A percentile compares a stretch with the other conserved stretches of the same genome.
Conservation (phyloP, 352 stramenopile genomes). For the Pythium periplocum region DNA sequence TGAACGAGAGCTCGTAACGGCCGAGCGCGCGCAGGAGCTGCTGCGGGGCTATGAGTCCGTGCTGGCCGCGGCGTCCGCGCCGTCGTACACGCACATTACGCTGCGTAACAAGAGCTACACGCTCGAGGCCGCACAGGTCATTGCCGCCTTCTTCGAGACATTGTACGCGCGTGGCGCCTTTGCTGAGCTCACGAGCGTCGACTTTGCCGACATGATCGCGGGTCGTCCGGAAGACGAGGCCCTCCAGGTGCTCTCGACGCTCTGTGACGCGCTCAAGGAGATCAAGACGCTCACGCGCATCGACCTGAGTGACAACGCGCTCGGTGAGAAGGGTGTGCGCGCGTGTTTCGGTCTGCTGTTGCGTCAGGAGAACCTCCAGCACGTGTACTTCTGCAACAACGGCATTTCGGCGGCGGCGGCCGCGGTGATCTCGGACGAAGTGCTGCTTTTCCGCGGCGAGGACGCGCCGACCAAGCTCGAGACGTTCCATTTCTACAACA, state of each 20-base stretch:
- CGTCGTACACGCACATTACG: constrained; percentile 72
- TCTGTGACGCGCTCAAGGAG: constrained; percentile 62
- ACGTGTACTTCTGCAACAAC: constrained; percentile 94
- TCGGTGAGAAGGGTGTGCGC: constrained; percentile 92
- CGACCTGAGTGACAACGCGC: constrained; percentile 93
- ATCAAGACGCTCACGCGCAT: constrained; percentile 79
- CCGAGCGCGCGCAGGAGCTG: constrained; percentile 61
- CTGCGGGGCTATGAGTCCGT: constrained; percentile 38
- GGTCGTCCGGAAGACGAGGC: constrained; percentile 76
- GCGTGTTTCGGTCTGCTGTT: constrained; percentile 87
- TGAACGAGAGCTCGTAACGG: constrained; percentile 77
- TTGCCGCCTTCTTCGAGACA: constrained; percentile 62
- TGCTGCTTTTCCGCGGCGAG: constrained; percentile 74
- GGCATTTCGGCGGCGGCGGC: constrained; percentile 89
- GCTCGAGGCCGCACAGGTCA: constrained; percentile 63
- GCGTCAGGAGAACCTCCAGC: constrained; percentile 64
- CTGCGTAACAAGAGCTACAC: constrained; percentile 89
- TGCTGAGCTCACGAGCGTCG: constrained; percentile 54
- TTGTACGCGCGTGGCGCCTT: constrained; percentile 51
- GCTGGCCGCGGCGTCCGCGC: constrained; percentile 18
- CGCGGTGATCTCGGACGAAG: constrained; percentile 81
- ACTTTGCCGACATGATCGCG: constrained; percentile 87
- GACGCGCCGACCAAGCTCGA: constrained; percentile 79
- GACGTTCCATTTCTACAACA: constrained; percentile 97
- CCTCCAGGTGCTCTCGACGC: constrained; percentile 73